Percentiles rank a stretch among this genome's conserved stretches.
phyloP scores from a whole-genome alignment of 1,284 basidiomycete genomes.

The Vanrija sp. region DNA sequence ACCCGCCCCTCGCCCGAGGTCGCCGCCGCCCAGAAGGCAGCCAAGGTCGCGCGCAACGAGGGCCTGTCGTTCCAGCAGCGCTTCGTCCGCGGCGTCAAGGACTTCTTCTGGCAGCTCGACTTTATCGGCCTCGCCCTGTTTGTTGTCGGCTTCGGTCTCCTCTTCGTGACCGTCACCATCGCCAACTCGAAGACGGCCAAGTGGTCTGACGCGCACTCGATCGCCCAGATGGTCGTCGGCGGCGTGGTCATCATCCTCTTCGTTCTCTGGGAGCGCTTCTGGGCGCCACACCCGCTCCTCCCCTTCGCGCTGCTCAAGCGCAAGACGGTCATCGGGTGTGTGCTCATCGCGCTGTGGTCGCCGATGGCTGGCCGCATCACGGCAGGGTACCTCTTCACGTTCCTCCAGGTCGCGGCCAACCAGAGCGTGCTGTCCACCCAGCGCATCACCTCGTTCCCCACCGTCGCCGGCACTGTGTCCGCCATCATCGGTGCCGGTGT shows the following conservation, averaged over 20 bases:
- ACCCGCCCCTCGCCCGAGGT: constrained; percentile 38
- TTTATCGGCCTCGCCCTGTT: constrained; percentile 46
- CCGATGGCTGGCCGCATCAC: constrained; percentile 17
- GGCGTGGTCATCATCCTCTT: constrained; percentile 40
- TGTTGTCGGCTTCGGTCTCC: constrained; percentile 17
- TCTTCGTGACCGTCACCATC: constrained; percentile 48
- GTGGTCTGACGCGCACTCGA: constrained; percentile 43
- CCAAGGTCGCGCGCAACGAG: constrained; percentile 22
- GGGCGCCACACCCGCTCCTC: constrained; percentile 44
- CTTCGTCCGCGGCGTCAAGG: constrained; percentile 13
- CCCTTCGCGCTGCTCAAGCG: constrained; percentile 47
- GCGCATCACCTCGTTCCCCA: constrained; percentile 51
- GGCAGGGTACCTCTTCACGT: constrained; percentile 38
- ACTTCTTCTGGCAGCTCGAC: constrained; percentile 50
- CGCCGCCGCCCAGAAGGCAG: constrained; percentile 27
- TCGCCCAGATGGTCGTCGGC: constrained; percentile 47
- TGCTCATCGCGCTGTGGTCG: constrained; percentile 41
- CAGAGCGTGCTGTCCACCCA: constrained; percentile 35
- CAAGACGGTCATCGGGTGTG: constrained; percentile 43
- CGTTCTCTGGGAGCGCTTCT: constrained; percentile 45
- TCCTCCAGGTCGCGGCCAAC: constrained; percentile 42
- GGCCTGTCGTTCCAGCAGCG: constrained; percentile 5
- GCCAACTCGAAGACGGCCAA: constrained; percentile 29
- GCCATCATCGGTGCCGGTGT: constrained; percentile 44
- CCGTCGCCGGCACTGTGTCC: constrained; percentile 43